Evolutionary conservation across 768 basidiomycete genomes (phyloP), one percentile per base, ranked within the genome.

Genomic region (Naganishia antarctica): DNA sequence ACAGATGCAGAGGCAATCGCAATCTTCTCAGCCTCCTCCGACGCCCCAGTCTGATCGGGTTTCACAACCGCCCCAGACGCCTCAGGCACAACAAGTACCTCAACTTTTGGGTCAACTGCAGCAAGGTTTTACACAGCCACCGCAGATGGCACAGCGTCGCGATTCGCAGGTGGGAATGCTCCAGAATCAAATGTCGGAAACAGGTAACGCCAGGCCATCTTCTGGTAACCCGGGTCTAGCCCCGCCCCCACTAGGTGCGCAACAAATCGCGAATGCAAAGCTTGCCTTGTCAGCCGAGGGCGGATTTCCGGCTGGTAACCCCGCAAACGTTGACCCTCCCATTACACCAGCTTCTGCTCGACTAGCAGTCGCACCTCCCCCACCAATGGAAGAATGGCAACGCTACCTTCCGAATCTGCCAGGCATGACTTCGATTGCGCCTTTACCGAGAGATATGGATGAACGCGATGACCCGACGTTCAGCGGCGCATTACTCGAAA

Each of bases 381-480:
- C 47, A 29, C 72, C 74, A 0, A 62, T 74, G 21, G 70, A 70
- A 63, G 72, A 68, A 47, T 77, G 76, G 76, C 67, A 72, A 63
- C 48, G 59, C 12, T 63, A 63, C 23, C 68, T 75, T 6, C 65
- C 85, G 61, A 84, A 85, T 75, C 83, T 82, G 16, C 78, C 80
- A 32, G 81, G 84, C 21, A 88, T 87, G 8, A 80, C 80, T 21
- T 80, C 53, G 23, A 57, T 89, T 45, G 82, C 84, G 8, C 75
- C 82, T 61, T 82, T 91, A 2, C 87, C 88, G 1, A 80, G 86
- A 11, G 74, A 79, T 49, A 81, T 84, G n/a, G 76, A 80, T 1
- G 76, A 74, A 61, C 25, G 59, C 26, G 61, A 73, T 53, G 77
- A 79, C 47, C 87, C 88, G 13, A 78, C 76, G 15, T 78, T 78